Percentiles rank a stretch among this genome's conserved stretches.
Evolutionary conservation across 1,139 yeast species (phyloP).

Genomic region (Candida neerlandica): DNA sequence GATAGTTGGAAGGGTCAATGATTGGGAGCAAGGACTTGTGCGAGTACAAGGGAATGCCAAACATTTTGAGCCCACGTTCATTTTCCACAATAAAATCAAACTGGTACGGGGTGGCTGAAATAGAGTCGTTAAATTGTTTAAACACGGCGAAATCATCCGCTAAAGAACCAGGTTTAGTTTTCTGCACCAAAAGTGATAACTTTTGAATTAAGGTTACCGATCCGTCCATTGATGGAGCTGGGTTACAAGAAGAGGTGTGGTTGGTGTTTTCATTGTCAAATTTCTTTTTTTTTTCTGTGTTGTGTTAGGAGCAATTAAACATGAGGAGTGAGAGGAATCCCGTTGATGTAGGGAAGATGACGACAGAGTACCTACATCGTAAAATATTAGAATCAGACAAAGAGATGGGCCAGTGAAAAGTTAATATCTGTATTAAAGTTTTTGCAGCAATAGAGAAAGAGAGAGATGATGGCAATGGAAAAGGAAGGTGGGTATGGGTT

Average conservation of each 20-base stretch:
- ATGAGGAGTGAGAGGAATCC: no score
- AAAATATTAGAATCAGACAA: not conserved
- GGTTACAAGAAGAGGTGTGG: not conserved
- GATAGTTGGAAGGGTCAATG: conserved; percentile 60
- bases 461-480: no score
- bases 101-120: conserved; percentile 15
- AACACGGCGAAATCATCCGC: conserved; percentile 7
- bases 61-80: conserved; percentile 67
- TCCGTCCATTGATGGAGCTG: conserved; percentile 6
- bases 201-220: conserved; percentile 9
- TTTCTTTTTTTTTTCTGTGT: not conserved
- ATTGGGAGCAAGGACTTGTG: conserved; percentile 55
- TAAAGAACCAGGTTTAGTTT: not conserved
- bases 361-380: not conserved
- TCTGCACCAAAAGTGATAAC: conserved; percentile 2
- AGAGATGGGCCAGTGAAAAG: no score
- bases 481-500: no score
- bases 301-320: not conserved
- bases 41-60: conserved; percentile 67
- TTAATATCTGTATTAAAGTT: no score
- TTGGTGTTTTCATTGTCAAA: not conserved
- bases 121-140: conserved; percentile 8
- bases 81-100: conserved; percentile 59
- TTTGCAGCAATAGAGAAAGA: no score
- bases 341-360: not conserved